These are phyloP conservation scores for Nidularia pulvinata DNA, from an alignment of 768 basidiomycete genomes.

Conservation along the genomic window DNA sequence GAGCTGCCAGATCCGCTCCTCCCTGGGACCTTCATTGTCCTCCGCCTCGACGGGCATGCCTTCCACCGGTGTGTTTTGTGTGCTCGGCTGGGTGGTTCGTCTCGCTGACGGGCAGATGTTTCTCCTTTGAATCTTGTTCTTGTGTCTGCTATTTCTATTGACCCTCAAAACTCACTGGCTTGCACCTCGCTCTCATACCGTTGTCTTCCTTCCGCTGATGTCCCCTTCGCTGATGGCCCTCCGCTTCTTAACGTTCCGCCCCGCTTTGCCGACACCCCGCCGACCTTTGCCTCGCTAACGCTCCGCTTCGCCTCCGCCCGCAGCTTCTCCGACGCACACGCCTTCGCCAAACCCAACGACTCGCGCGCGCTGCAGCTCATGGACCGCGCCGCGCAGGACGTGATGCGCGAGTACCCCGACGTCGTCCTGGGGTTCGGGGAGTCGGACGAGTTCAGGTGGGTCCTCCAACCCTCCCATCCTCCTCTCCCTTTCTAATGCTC, in stretches of 20 bases:
- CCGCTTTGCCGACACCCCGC: no score
- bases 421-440: slow-evolving; percentile 91
- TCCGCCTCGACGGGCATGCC: slow-evolving; percentile 90
- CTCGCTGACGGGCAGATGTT: no score
- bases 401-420: slow-evolving; percentile 85
- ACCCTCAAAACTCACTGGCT: no score
- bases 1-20: slow-evolving; percentile 88
- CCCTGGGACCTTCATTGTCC: slow-evolving; percentile 80
- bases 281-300: no score
- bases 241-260: no score
- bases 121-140: no score
- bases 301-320: background rate
- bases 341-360: slow-evolving; percentile 92
- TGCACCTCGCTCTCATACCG: no score
- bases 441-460: slow-evolving; percentile 95
- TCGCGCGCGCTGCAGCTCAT: slow-evolving; percentile 83
- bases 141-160: no score
- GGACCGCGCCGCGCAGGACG: slow-evolving; percentile 83
- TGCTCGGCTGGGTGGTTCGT: no score
- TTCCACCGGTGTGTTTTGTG: slow-evolving; percentile 75
- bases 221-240: no score
- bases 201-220: no score
- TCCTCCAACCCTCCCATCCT: background rate
- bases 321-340: slow-evolving; percentile 86
- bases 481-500: no score